phyloP scores from a whole-genome alignment of 352 stramenopile species.

The Pythium apleroticum region DNA sequence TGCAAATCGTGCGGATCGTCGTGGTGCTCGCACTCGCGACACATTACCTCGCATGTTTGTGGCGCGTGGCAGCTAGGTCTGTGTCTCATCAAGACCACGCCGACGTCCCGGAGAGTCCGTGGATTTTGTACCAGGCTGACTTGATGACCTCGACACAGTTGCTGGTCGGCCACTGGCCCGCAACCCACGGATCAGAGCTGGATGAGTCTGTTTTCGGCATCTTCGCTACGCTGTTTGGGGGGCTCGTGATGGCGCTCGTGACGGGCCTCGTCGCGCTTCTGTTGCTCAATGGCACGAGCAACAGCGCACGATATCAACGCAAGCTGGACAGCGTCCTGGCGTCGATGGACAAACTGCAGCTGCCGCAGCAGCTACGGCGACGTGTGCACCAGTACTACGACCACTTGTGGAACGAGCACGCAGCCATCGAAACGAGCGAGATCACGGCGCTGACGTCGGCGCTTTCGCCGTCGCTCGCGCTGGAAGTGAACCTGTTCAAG shows the following conservation, averaged over 20 bases:
- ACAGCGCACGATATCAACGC: slow-evolving; percentile 26
- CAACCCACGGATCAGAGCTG: neutral
- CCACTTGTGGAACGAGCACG: slow-evolving; percentile 36
- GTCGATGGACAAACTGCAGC: slow-evolving; percentile 31
- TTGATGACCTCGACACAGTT: slow-evolving; percentile 5
- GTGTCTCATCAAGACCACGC: neutral
- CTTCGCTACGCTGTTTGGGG: neutral
- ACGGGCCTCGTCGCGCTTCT: slow-evolving; percentile 8
- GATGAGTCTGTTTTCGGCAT: neutral
- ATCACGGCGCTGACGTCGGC: slow-evolving; percentile 23
- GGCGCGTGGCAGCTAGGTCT: neutral
- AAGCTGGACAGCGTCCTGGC: slow-evolving; percentile 34
- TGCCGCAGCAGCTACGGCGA: slow-evolving; percentile 26
- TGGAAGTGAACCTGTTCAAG: slow-evolving; percentile 40
- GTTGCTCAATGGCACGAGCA: slow-evolving; percentile 3
- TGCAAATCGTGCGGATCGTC: slow-evolving; percentile 17
- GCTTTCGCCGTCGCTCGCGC: slow-evolving; percentile 31
- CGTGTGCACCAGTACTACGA: slow-evolving; percentile 42
- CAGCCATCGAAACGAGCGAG: slow-evolving; percentile 30
- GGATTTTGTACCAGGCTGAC: slow-evolving; percentile 3
- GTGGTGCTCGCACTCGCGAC: slow-evolving; percentile 24
- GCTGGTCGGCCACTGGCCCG: neutral
- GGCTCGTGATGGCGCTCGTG: slow-evolving; percentile 12
- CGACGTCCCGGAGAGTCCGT: neutral
- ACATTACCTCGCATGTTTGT: slow-evolving; percentile 32